phyloP scores from a whole-genome alignment of 2,329 filamentous ascomycete genomes.

The Clarireedia monteithiana region DNA sequence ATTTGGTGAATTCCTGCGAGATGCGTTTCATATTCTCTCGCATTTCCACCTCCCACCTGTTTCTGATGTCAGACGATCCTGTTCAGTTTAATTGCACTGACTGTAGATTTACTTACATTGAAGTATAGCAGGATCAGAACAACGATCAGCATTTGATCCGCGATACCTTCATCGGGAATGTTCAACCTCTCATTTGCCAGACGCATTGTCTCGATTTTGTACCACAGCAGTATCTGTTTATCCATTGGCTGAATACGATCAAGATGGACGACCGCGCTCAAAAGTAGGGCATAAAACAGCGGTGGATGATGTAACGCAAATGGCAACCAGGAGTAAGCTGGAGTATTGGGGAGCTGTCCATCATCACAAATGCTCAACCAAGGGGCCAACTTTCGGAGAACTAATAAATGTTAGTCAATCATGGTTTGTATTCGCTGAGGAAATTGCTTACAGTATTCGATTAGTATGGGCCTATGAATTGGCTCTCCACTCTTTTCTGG shows the following conservation, averaged over 20 bases:
- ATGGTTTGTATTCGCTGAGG: not conserved
- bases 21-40: conserved; percentile 20
- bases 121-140: conserved; percentile 19
- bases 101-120: conserved; percentile 9
- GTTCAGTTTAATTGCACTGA: not conserved
- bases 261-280: conserved; percentile 17
- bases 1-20: conserved; percentile 21
- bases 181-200: conserved; percentile 17
- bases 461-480: not conserved
- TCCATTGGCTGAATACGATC: conserved; percentile 11
- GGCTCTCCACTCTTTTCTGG: conserved; percentile 1
- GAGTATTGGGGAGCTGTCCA: not conserved
- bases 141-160: conserved; percentile 20
- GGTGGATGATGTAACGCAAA: conserved; percentile 16
- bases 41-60: conserved; percentile 16
- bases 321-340: conserved; percentile 13
- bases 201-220: conserved; percentile 18
- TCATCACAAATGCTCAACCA: conserved; percentile 17
- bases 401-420: not conserved
- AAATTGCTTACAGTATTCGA: conserved; percentile 1
- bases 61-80: not conserved
- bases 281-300: conserved; percentile 18
- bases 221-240: conserved; percentile 14
- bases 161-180: conserved; percentile 8
- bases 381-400: conserved; percentile 12